Percentiles rank a stretch among this genome's conserved stretches.
These are phyloP conservation scores for Melampsora medusae DNA, from an alignment of 1,284 basidiomycete species.

Conservation along the genomic window DNA sequence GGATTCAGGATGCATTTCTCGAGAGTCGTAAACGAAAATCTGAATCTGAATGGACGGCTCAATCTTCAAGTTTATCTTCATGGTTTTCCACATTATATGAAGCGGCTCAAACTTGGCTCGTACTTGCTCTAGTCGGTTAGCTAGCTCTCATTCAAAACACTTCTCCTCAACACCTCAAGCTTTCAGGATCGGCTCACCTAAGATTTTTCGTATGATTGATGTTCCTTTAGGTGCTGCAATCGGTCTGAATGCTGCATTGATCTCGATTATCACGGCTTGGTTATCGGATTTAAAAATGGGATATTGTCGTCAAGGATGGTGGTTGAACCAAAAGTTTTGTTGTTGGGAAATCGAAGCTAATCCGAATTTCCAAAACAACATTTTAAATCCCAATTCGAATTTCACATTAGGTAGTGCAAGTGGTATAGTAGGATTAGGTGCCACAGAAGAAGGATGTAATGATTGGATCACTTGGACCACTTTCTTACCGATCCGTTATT, in stretches of 20 bases:
- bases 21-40: constrained; percentile 23
- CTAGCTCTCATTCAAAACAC: background rate
- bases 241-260: constrained; percentile 87
- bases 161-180: background rate
- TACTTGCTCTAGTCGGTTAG: constrained; percentile 21
- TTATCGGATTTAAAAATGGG: constrained; percentile 96
- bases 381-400: background rate
- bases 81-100: constrained; percentile 14
- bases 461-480: constrained; percentile 92
- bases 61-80: background rate
- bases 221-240: constrained; percentile 73
- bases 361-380: background rate
- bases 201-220: background rate
- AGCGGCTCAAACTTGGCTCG: constrained; percentile 18
- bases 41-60: background rate
- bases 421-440: constrained; percentile 62
- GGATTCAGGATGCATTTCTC: constrained; percentile 30
- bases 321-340: constrained; percentile 96
- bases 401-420: constrained; percentile 28
- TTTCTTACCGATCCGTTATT: constrained; percentile 71
- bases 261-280: constrained; percentile 97
- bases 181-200: background rate
- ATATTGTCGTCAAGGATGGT: constrained; percentile 95
- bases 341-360: constrained; percentile 82
- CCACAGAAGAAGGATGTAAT: constrained; percentile 68